Base-by-base conservation (phyloP, 2,329 filamentous ascomycete genomes). In the Keithomyces neogunnii region DNA sequence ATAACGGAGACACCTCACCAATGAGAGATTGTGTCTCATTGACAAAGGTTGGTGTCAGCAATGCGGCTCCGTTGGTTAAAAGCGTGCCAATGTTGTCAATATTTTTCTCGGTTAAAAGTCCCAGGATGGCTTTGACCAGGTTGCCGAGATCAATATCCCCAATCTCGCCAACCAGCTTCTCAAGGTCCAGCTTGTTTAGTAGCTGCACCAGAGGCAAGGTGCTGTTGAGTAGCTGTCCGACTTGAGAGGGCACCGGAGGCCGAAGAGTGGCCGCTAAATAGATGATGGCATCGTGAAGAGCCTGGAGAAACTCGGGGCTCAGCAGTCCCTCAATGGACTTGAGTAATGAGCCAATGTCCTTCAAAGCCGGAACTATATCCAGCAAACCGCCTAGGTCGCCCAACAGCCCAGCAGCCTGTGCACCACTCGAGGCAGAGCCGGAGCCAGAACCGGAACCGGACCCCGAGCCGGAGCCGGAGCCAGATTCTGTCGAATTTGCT, bases 241-340 rank as follows among this genome's bases (percentile, higher is more conserved):
- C 58, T 55, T 67, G 52, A 33, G 56, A 56, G 11, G 69, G 65
- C 4, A 62, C 65, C 2, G 71, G 71, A 1, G 70, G 69, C 39
- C 60, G 55, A n/a, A 73, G 58, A 0, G 68, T 68, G 5, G 59
- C 57, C 6, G 65, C 63, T 6, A 74, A 66, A 53, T 70, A 68
- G 31, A 71, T 57, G 57, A 73, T 67, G 28, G 67, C 66, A 61
- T 73, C 70, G 48, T 70, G 68, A 3, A 73, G 49, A 1, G 63
- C 67, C 9, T 70, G 53, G 13, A 74, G 56, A 50, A 74, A 73
- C 45, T 73, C 66, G 1, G 63, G 56, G 13, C 57, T 69, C 2
- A 72, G 54, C 0, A 73, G 58, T 4, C 29, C 26, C 28, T 51
- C 40, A 9, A 49, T 13, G 5, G 52, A 42, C 36, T 49, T 51